A percentile compares a stretch with the other conserved stretches of the same genome.
phyloP scores from a whole-genome alignment of 257 asterid species.

The Voacanga thouarsii region DNA sequence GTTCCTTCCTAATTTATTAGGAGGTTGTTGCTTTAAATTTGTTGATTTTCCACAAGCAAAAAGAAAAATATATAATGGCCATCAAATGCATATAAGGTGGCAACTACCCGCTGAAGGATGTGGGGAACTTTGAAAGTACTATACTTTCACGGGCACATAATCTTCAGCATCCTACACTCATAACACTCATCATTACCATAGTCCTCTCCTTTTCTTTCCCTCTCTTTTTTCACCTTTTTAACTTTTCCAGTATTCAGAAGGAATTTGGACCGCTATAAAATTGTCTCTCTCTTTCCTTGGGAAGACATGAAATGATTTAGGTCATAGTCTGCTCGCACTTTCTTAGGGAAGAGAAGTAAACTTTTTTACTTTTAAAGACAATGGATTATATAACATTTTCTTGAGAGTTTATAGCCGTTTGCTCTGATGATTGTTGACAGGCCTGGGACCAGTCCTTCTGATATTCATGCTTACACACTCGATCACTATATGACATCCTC shows the following conservation, averaged over 20 bases:
- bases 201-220: neutral
- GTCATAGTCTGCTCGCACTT: neutral
- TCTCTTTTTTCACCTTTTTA: no score
- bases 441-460: slow-evolving; percentile 96
- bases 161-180: no score
- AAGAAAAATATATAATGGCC: neutral
- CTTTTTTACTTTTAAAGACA: neutral
- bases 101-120: neutral
- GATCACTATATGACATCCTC: slow-evolving; percentile 64
- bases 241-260: no score
- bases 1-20: neutral
- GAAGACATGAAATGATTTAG: neutral
- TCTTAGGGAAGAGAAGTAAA: neutral
- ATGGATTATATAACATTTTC: neutral
- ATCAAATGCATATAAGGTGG: neutral
- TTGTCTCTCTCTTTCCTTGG: neutral
- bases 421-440: slow-evolving; percentile 38
- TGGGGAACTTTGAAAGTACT: neutral
- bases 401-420: neutral
- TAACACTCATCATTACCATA: neutral
- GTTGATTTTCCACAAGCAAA: neutral
- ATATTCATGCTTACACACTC: slow-evolving; percentile 70
- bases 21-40: neutral
- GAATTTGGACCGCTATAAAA: no score
- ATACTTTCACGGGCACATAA: no score